Conservation (phyloP, 495 filamentous ascomycete genomes). For the Geoglossum glabrum region DNA sequence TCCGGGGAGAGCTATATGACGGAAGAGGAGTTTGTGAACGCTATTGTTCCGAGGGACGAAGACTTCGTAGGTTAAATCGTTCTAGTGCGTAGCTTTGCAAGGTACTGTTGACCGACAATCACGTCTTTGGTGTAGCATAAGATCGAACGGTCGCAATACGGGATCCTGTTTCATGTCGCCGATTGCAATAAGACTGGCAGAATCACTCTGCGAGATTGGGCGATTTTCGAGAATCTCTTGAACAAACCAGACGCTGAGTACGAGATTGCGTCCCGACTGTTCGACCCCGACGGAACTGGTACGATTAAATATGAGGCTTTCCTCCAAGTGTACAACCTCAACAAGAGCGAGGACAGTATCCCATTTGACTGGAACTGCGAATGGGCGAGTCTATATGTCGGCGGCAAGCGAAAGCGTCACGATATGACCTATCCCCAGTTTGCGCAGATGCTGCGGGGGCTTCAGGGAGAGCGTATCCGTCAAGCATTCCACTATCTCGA, state of each 20-base stretch:
- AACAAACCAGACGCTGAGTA: conserved; percentile 93
- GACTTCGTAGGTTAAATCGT: conserved; percentile 60
- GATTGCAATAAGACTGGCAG: conserved; percentile 53
- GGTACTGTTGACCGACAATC: conserved; percentile 12
- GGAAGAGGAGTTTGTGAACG: conserved; percentile 69
- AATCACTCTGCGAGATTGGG: conserved; percentile 70
- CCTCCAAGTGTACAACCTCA: conserved; percentile 55
- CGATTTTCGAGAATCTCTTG: conserved; percentile 78
- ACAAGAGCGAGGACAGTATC: conserved; percentile 60
- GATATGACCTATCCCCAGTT: conserved; percentile 92
- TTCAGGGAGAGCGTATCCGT: conserved; percentile 86
- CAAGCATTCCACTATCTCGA: conserved; percentile 89
- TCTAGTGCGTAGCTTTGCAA: not conserved
- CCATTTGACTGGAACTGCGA: conserved; percentile 95
- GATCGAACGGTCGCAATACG: conserved; percentile 86
- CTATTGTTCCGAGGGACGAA: conserved; percentile 68
- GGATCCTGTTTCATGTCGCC: conserved; percentile 75
- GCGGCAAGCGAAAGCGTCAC: conserved; percentile 63
- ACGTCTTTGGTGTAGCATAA: conserved; percentile 47
- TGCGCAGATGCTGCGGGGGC: conserved; percentile 87
- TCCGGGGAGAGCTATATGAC: conserved; percentile 63
- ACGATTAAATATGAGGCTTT: conserved; percentile 76
- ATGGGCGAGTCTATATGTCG: conserved; percentile 91
- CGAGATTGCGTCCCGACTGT: conserved; percentile 92
- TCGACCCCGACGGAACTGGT: conserved; percentile 67